Evolutionary conservation across 108 stramenopile species (phyloP).

Genomic region (Cyclotella sp.): DNA sequence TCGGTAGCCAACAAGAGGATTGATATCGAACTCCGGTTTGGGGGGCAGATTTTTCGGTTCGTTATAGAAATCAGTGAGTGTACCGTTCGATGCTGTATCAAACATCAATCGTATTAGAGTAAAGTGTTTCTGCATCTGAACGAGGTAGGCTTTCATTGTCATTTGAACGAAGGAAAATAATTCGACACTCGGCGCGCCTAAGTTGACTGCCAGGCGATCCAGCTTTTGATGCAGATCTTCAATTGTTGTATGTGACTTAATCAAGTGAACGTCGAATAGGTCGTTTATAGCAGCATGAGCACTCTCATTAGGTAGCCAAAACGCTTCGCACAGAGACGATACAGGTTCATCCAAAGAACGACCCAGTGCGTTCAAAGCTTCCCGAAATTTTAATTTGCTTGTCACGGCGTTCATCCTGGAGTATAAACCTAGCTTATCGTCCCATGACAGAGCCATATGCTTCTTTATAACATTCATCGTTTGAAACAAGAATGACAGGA

Average conservation of each 20-base stretch:
- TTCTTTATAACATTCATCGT: constrained; percentile 35
- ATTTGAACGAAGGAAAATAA: constrained; percentile 28
- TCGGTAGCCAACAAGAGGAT: constrained; percentile 8
- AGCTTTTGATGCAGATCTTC: constrained; percentile 12
- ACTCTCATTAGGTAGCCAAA: constrained; percentile 3
- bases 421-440: constrained; percentile 20
- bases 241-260: constrained; percentile 11
- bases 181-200: constrained; percentile 3
- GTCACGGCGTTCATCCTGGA: neutral
- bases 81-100: constrained; percentile 36
- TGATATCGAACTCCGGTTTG: neutral
- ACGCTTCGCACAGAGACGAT: neutral
- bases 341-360: constrained; percentile 11
- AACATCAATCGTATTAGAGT: constrained; percentile 61
- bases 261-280: constrained; percentile 25
- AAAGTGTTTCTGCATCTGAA: constrained; percentile 25
- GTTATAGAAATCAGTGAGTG: constrained; percentile 35
- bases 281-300: constrained; percentile 10
- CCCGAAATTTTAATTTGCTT: constrained; percentile 14
- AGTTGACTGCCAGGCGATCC: neutral
- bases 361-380: neutral
- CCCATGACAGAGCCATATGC: constrained; percentile 11
- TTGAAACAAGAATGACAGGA: constrained; percentile 46
- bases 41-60: constrained; percentile 8
- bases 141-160: constrained; percentile 28